Conservation (phyloP, 805 yeast species). For the Yarrowia phangngaensis region DNA sequence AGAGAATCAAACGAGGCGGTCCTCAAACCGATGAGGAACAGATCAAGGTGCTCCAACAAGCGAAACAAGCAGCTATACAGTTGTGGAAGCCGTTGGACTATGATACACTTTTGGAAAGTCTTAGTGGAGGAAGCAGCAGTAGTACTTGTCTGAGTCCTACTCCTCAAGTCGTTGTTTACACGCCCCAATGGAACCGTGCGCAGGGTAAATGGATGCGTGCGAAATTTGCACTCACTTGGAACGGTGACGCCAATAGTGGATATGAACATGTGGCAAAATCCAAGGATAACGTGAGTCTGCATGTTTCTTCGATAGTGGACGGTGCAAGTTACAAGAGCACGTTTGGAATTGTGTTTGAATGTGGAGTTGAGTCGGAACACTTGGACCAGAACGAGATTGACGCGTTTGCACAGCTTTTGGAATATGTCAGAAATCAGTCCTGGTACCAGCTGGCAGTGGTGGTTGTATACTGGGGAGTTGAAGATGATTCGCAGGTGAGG, state of each 20-base stretch:
- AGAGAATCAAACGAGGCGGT: constrained; percentile 5
- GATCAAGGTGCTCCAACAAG: constrained; percentile 2
- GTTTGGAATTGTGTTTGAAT: constrained; percentile 10
- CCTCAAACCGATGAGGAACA: constrained; percentile 9
- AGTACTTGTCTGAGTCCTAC: constrained; percentile 1
- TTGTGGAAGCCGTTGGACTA: constrained; percentile 24
- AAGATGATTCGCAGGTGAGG: neutral
- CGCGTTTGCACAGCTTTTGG: constrained; percentile 5
- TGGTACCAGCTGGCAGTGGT: constrained; percentile 17
- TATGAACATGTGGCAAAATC: constrained; percentile 13
- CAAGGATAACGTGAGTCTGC: neutral
- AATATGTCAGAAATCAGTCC: constrained; percentile 4
- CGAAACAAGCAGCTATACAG: constrained; percentile 22
- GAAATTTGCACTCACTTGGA: constrained; percentile 44
- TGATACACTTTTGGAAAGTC: constrained; percentile 19
- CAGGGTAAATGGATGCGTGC: constrained; percentile 51
- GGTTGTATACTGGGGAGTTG: constrained; percentile 16
- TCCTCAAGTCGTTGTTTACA: constrained; percentile 34
- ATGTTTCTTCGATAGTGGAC: constrained; percentile 1
- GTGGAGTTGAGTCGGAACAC: constrained; percentile 11
- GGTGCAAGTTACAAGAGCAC: constrained; percentile 3
- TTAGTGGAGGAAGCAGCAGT: neutral
- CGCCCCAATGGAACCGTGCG: constrained; percentile 44
- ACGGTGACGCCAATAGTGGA: constrained; percentile 31
- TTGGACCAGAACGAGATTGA: constrained; percentile 1